A percentile compares a stretch with the other conserved stretches of the same genome.
Evolutionary conservation across 1,139 yeast species (phyloP).

Genomic region (Torulaspora pretoriensis): DNA sequence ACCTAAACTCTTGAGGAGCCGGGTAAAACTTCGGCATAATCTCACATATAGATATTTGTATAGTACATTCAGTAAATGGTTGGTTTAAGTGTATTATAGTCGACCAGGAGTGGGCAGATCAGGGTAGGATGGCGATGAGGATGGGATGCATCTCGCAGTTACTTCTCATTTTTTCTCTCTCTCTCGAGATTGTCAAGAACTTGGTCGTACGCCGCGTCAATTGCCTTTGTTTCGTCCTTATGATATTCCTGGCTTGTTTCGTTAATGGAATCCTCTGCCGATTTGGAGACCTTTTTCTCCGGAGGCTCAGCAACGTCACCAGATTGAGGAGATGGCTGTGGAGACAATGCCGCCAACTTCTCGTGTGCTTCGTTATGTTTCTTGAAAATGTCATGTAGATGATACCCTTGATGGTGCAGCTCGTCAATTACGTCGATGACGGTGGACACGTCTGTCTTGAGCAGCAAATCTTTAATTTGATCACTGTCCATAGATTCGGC

Average conservation of each 20-base stretch:
- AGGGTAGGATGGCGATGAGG: background rate
- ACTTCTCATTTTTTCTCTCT: constrained; percentile 32
- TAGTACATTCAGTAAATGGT: background rate
- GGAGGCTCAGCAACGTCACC: constrained; percentile 12
- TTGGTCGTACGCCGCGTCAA: constrained; percentile 50
- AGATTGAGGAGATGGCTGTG: constrained; percentile 12
- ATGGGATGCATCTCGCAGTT: background rate
- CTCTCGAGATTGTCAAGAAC: constrained; percentile 44
- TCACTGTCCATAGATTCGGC: constrained; percentile 46
- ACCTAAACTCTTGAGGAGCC: background rate
- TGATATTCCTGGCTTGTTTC: constrained; percentile 2
- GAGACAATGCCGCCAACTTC: constrained; percentile 10
- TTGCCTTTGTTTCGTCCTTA: constrained; percentile 34
- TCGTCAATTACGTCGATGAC: constrained; percentile 48
- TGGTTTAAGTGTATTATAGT: background rate
- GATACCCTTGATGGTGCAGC: constrained; percentile 50
- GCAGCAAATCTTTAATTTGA: constrained; percentile 47
- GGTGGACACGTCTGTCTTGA: constrained; percentile 51
- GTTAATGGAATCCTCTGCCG: constrained; percentile 3
- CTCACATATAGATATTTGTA: background rate
- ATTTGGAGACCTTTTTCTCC: background rate
- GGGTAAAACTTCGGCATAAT: background rate
- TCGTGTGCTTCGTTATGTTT: constrained; percentile 27
- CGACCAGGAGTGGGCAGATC: too few relatives aligned
- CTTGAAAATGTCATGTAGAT: constrained; percentile 49